Conservation (phyloP, 2,329 filamentous ascomycete species). For the Aspergillus brunneoviolaceus region DNA sequence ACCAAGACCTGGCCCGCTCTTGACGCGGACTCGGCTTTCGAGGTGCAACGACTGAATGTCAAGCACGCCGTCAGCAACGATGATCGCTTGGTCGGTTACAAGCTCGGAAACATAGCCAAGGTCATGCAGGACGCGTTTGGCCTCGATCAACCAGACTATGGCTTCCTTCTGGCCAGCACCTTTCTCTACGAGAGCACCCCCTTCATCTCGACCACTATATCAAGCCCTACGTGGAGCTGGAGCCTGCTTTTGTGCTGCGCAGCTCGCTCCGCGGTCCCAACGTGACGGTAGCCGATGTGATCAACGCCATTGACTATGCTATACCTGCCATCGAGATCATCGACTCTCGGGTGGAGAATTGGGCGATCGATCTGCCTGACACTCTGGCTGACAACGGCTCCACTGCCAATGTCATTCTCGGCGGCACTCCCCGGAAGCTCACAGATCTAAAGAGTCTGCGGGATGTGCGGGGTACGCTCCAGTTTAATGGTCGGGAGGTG, state of each 20-base stretch:
- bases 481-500: conserved; percentile 18
- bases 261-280: conserved; percentile 15
- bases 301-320: conserved; percentile 20
- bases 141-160: conserved; percentile 22
- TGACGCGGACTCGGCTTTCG: conserved; percentile 15
- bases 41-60: conserved; percentile 17
- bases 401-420: conserved; percentile 17
- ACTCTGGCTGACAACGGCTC: conserved; percentile 22
- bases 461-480: conserved; percentile 13
- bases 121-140: conserved; percentile 24
- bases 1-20: conserved; percentile 19
- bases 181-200: conserved; percentile 19
- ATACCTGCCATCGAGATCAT: conserved; percentile 21
- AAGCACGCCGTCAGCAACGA: conserved; percentile 16
- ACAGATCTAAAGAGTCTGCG: conserved; percentile 15
- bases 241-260: conserved; percentile 19
- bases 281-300: conserved; percentile 20
- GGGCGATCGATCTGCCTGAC: conserved; percentile 20
- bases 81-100: conserved; percentile 21
- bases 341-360: conserved; percentile 20
- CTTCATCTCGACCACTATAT: conserved; percentile 14
- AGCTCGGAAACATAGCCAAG: conserved; percentile 24
- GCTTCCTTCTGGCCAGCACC: conserved; percentile 19
- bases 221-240: conserved; percentile 21
- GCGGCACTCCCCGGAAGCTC: conserved; percentile 16